A percentile compares a stretch with the other conserved stretches of the same genome.
Conservation (phyloP, 768 basidiomycete genomes). For the Panellus pusillus region DNA sequence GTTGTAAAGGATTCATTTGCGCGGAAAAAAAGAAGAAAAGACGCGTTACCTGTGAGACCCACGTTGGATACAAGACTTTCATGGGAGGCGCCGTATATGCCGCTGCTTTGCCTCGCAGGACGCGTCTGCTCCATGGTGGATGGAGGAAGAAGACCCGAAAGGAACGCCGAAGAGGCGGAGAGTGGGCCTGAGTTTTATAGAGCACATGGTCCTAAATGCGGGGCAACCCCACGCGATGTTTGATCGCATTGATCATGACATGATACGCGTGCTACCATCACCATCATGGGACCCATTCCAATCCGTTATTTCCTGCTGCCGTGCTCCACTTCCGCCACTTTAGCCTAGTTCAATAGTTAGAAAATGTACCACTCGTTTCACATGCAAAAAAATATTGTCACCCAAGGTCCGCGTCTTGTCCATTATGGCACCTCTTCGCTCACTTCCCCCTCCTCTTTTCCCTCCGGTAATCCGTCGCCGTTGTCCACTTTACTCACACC, state of each 20-base stretch:
- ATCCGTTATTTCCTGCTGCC: too few relatives aligned
- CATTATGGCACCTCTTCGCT: conserved; percentile 29
- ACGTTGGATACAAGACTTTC: conserved; percentile 21
- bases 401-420: background rate
- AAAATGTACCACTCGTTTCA: background rate
- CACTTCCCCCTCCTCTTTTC: conserved; percentile 42
- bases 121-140: conserved; percentile 25
- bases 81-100: conserved; percentile 14
- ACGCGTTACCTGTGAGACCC: conserved; percentile 23
- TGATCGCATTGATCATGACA: too few relatives aligned
- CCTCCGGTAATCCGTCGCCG: conserved; percentile 24
- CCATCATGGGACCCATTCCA: too few relatives aligned
- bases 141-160: conserved; percentile 9
- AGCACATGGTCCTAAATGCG: conserved; percentile 26
- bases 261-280: too few relatives aligned
- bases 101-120: conserved; percentile 18
- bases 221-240: background rate
- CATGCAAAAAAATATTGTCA: background rate
- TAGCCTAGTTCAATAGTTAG: too few relatives aligned
- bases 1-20: background rate
- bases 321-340: too few relatives aligned
- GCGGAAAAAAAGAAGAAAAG: too few relatives aligned
- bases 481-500: conserved; percentile 10
- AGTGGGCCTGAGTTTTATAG: background rate
- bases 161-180: conserved; percentile 23